Evolutionary conservation across 2,329 filamentous ascomycete species (phyloP), one percentile per base, ranked within the genome.

Genomic region (Lojkania enalia): DNA sequence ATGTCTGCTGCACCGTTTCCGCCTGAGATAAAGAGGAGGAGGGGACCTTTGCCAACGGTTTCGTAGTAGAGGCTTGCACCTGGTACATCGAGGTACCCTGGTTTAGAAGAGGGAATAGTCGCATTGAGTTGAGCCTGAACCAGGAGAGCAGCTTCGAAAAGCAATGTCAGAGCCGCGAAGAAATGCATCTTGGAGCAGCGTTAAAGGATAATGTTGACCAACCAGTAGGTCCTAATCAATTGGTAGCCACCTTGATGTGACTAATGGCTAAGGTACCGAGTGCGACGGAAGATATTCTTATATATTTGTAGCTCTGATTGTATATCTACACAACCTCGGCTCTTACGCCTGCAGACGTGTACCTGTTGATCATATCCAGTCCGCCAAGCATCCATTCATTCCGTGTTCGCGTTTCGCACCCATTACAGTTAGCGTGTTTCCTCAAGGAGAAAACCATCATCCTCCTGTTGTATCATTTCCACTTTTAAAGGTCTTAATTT

Each of bases 21-120:
- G 29, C 65, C 64, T 15, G 60, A 54, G 30, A 70, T 64, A n/a
- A 59, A 49, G 27, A 68, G 44, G 9, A 69, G 48, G 4, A 63
- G 41, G 4, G 65, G 65, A 3, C 60, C 61, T 15, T 36, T 46
- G 15, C 65, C 65, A n/a, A 52, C 37, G 18, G 46, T 52, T 21
- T 64, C 53, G 45, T 69, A 67, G 48, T 60, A 53, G 13, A 67
- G 51, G 4, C 25, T 46, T n/a, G 64, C 62, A 18, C 55, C 57
- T 5, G 55, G 49, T 4, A 66, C 58, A 47, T 55, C 47, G 39
- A 63, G 49, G 19, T 40, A 40, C 9, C 38, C 38, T 5, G 32
- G 6, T 11, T 14, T 9, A 4, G 27, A 27, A 12, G 23, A 27
- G n/a, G 36, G 3, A 18, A 21, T 39, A 7, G 4, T 39, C 11